A percentile compares a stretch with the other conserved stretches of the same genome.
Conservation (phyloP, 768 basidiomycete species). For the Termitomyces sp. region DNA sequence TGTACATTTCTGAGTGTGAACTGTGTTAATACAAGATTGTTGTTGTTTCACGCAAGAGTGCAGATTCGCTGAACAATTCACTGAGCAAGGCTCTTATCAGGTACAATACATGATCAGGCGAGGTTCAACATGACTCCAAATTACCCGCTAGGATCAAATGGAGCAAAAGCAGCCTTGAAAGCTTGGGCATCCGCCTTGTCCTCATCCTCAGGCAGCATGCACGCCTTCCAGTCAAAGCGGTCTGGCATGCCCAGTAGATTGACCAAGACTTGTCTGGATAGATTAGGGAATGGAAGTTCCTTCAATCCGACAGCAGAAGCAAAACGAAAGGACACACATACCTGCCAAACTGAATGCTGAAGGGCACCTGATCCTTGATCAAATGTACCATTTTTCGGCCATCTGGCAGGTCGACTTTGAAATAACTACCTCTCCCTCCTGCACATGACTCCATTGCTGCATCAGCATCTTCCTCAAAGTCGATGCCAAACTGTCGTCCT, state of each 20-base stretch:
- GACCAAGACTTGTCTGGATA: conserved; percentile 73
- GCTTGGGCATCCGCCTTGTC: conserved; percentile 80
- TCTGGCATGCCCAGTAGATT: conserved; percentile 73
- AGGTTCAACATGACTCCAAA: background rate
- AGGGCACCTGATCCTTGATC: conserved; percentile 73
- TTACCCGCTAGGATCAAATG: conserved; percentile 57
- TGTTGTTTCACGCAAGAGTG: background rate
- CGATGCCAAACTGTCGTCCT: conserved; percentile 63
- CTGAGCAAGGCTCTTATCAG: background rate
- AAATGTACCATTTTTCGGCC: conserved; percentile 85
- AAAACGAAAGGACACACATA: conserved; percentile 36
- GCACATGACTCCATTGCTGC: conserved; percentile 54
- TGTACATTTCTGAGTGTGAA: background rate
- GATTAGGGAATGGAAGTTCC: background rate
- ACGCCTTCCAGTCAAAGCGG: conserved; percentile 90
- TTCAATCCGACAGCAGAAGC: conserved; percentile 10
- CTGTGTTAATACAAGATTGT: background rate
- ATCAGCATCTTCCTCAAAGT: conserved; percentile 73
- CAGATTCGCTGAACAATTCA: background rate
- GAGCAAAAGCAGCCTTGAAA: conserved; percentile 82
- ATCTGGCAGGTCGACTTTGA: conserved; percentile 86
- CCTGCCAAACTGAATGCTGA: conserved; percentile 94
- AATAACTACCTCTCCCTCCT: conserved; percentile 71
- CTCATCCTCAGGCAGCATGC: conserved; percentile 77
- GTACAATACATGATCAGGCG: background rate